These are phyloP conservation scores for Orbilia blumenaviensis DNA, from an alignment of 2,329 filamentous ascomycete species.

Conservation along the genomic window DNA sequence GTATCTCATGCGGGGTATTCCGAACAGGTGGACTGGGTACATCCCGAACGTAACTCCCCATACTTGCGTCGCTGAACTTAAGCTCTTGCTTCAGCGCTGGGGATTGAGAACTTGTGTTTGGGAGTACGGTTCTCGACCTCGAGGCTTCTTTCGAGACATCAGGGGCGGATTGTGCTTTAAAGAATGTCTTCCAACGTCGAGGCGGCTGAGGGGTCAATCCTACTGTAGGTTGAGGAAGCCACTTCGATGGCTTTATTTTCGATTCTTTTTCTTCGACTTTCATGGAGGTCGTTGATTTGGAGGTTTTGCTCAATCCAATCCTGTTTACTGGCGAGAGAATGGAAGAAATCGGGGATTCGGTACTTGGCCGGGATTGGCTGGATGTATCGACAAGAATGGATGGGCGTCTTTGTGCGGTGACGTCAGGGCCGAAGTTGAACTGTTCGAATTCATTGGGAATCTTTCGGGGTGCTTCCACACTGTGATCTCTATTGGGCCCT, in stretches of 20 bases:
- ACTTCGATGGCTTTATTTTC: conserved; percentile 29
- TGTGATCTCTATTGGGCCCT: conserved; percentile 37
- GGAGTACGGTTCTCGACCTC: background rate
- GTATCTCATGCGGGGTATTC: background rate
- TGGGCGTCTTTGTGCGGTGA: conserved; percentile 14
- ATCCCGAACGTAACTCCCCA: conserved; percentile 20
- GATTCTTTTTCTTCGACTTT: conserved; percentile 35
- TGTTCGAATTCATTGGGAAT: conserved; percentile 24
- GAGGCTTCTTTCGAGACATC: conserved; percentile 35
- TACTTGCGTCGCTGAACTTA: conserved; percentile 30
- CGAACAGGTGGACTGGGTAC: conserved; percentile 27
- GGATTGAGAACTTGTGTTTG: conserved; percentile 38
- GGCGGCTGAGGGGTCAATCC: conserved; percentile 17
- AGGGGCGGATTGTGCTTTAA: conserved; percentile 33
- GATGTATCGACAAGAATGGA: conserved; percentile 26
- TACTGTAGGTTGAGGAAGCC: conserved; percentile 24
- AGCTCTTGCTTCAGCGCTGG: conserved; percentile 25
- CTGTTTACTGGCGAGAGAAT: conserved; percentile 23
- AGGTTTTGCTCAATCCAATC: conserved; percentile 3
- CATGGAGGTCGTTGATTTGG: conserved; percentile 14
- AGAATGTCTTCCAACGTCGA: conserved; percentile 47
- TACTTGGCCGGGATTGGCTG: conserved; percentile 23
- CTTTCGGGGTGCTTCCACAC: conserved; percentile 35
- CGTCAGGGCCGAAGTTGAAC: conserved; percentile 38
- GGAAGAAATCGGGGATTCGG: conserved; percentile 23